Evolutionary conservation across 2,329 filamentous ascomycete genomes (phyloP).

Genomic region (Ceratocystis alfenasii): DNA sequence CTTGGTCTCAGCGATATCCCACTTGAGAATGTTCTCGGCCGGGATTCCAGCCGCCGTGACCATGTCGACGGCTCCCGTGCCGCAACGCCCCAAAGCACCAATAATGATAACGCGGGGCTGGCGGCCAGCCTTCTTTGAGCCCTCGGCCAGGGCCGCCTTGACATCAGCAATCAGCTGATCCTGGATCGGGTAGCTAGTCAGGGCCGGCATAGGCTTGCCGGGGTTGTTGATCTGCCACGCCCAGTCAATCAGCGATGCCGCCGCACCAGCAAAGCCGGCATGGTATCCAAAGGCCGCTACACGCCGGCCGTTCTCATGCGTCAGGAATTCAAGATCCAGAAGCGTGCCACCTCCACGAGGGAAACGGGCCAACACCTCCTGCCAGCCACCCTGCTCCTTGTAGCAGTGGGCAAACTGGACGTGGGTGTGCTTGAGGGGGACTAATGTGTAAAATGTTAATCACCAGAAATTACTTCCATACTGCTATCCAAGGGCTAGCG

Average conservation of each 20-base stretch:
- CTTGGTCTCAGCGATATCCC: constrained; percentile 66
- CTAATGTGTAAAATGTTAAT: constrained; percentile 24
- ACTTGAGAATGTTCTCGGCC: constrained; percentile 42
- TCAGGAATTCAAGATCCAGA: constrained; percentile 78
- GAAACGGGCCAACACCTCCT: constrained; percentile 67
- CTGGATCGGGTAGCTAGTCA: constrained; percentile 62
- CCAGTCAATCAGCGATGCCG: constrained; percentile 69
- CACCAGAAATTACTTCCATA: background rate
- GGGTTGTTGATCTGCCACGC: constrained; percentile 66
- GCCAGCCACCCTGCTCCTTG: constrained; percentile 69
- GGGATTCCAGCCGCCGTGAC: constrained; percentile 53
- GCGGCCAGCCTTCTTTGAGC: constrained; percentile 50
- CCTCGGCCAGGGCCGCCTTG: constrained; percentile 56
- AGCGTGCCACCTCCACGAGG: constrained; percentile 63
- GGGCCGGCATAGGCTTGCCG: constrained; percentile 52
- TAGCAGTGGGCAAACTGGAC: constrained; percentile 64
- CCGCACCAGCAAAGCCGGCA: constrained; percentile 64
- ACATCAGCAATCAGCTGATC: constrained; percentile 54
- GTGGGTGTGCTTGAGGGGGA: constrained; percentile 60
- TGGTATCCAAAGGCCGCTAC: constrained; percentile 63
- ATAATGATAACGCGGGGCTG: constrained; percentile 70
- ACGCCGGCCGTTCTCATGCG: constrained; percentile 54
- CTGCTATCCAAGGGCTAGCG: background rate
- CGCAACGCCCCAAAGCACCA: constrained; percentile 72
- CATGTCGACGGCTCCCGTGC: constrained; percentile 72